A percentile compares a stretch with the other conserved stretches of the same genome.
Evolutionary conservation across 2,329 filamentous ascomycete species (phyloP).

Genomic region (Xylaria sp.): DNA sequence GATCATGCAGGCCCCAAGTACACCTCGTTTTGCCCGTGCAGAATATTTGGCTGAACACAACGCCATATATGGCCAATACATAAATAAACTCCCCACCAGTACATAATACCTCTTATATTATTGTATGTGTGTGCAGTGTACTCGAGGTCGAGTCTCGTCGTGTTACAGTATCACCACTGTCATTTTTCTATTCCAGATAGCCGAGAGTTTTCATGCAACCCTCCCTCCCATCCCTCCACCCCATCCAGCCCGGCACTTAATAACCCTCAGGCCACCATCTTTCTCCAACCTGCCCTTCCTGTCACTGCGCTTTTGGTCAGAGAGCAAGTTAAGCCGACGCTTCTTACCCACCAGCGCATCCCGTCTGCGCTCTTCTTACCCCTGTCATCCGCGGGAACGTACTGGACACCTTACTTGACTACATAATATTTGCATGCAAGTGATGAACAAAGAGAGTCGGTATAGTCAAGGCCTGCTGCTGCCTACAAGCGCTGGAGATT

Average conservation of each 20-base stretch:
- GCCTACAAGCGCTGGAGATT: neutral
- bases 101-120: neutral
- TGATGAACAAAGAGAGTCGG: neutral
- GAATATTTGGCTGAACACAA: neutral
- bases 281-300: neutral
- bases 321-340: constrained; percentile 13
- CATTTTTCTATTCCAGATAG: constrained; percentile 9
- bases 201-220: constrained; percentile 6
- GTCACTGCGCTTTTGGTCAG: neutral
- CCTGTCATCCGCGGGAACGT: constrained; percentile 6
- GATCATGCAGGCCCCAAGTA: neutral
- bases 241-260: neutral
- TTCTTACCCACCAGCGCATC: neutral
- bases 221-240: neutral
- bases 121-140: neutral
- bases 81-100: constrained; percentile 2
- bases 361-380: neutral
- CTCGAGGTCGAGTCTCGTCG: constrained; percentile 4
- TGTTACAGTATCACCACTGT: constrained; percentile 3
- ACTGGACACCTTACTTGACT: constrained; percentile 7
- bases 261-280: neutral
- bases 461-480: neutral
- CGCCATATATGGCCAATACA: constrained; percentile 1
- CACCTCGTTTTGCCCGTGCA: neutral
- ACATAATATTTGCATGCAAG: neutral